These are phyloP conservation scores for Trichoderma sp. DNA, from an alignment of 2,329 filamentous ascomycete species.

Conservation along the genomic window DNA sequence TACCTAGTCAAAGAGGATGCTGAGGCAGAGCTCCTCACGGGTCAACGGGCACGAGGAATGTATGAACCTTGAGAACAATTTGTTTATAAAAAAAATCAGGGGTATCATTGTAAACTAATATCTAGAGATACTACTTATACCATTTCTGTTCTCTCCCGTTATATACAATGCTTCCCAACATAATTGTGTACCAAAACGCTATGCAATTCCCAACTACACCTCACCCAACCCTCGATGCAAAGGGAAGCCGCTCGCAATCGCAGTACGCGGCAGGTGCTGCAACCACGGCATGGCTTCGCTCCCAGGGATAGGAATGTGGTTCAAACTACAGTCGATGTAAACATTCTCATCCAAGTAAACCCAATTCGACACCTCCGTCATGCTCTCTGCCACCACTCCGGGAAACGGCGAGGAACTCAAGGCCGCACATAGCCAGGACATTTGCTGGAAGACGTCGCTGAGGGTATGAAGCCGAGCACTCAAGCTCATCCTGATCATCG, in stretches of 20 bases:
- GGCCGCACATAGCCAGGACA: slow-evolving; percentile 41
- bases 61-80: slow-evolving; percentile 56
- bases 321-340: slow-evolving; percentile 38
- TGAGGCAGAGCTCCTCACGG: slow-evolving; percentile 57
- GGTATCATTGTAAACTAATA: slow-evolving; percentile 23
- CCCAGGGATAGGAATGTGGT: slow-evolving; percentile 34
- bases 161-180: neutral
- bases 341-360: slow-evolving; percentile 36
- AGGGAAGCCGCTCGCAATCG: slow-evolving; percentile 40
- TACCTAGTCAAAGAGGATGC: slow-evolving; percentile 57
- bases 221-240: neutral
- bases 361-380: slow-evolving; percentile 36
- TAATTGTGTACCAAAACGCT: neutral
- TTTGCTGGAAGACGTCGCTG: slow-evolving; percentile 40
- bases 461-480: slow-evolving; percentile 40
- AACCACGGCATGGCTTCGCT: slow-evolving; percentile 33
- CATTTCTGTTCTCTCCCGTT: neutral
- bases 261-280: slow-evolving; percentile 33
- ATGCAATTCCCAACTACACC: neutral
- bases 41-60: slow-evolving; percentile 51
- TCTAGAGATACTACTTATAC: slow-evolving; percentile 17
- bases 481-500: slow-evolving; percentile 35
- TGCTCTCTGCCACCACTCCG: slow-evolving; percentile 34
- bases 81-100: neutral
- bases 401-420: slow-evolving; percentile 40